Conservation (phyloP, 208 protist genomes). For the Dictyostelium gargantuum region DNA sequence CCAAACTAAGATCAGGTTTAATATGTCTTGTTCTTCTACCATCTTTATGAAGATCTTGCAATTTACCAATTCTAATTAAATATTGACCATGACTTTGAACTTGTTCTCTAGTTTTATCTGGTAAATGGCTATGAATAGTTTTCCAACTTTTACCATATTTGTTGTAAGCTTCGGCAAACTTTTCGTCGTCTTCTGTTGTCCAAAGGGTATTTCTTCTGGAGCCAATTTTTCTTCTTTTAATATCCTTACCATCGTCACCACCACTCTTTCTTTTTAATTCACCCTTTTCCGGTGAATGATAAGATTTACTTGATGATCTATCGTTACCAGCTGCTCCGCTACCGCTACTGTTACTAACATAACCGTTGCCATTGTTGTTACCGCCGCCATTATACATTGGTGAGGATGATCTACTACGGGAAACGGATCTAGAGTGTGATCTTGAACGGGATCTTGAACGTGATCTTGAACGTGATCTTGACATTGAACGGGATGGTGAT, state of each 20-base stretch:
- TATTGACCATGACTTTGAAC: constrained; percentile 76
- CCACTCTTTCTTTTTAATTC: constrained; percentile 20
- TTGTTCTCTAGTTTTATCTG: constrained; percentile 74
- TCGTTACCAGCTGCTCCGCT: too few relatives aligned
- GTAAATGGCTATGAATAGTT: constrained; percentile 67
- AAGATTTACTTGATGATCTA: too few relatives aligned
- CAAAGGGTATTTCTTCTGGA: constrained; percentile 64
- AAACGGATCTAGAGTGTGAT: background rate
- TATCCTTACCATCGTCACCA: background rate
- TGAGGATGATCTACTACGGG: background rate
- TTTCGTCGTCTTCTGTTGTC: constrained; percentile 69
- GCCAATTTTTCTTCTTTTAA: background rate
- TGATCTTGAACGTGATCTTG: constrained; percentile 26
- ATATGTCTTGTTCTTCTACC: constrained; percentile 50
- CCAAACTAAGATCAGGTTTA: background rate
- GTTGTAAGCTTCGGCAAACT: constrained; percentile 58
- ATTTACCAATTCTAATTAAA: constrained; percentile 71
- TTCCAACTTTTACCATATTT: constrained; percentile 73
- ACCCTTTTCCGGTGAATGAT: background rate
- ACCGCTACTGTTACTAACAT: background rate
- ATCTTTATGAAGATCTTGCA: constrained; percentile 69
- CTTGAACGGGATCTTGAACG: constrained; percentile 1
- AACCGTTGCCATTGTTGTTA: background rate
- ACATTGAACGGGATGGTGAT: background rate
- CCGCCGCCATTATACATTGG: background rate